Evolutionary conservation across 768 basidiomycete species (phyloP).

Genomic region (Russula ochroleuca): DNA sequence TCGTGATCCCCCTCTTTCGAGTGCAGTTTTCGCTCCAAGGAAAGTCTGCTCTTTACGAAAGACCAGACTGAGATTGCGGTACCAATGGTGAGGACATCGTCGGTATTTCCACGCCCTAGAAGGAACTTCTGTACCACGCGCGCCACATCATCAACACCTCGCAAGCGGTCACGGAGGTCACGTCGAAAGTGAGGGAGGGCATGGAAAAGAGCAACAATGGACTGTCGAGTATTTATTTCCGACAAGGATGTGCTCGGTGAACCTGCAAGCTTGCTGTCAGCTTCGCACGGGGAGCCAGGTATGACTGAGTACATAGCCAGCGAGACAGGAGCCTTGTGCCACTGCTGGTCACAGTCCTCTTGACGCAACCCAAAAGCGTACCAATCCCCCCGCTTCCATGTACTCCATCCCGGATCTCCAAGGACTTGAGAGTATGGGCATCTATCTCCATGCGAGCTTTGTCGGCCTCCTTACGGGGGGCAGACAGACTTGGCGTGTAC

Average conservation of each 20-base stretch:
- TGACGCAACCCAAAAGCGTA: slow-evolving; percentile 68
- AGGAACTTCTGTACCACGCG: slow-evolving; percentile 77
- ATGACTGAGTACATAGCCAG: slow-evolving; percentile 58
- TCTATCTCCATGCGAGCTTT: slow-evolving; percentile 81
- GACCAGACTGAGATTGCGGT: slow-evolving; percentile 59
- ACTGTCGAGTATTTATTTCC: slow-evolving; percentile 71
- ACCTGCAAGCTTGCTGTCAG: slow-evolving; percentile 42
- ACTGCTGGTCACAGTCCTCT: slow-evolving; percentile 71
- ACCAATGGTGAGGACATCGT: slow-evolving; percentile 62
- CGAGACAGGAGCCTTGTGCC: slow-evolving; percentile 71
- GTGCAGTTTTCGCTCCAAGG: slow-evolving; percentile 56
- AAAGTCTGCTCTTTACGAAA: slow-evolving; percentile 46
- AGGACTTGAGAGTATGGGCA: slow-evolving; percentile 80
- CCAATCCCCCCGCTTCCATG: slow-evolving; percentile 71
- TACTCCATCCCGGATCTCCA: slow-evolving; percentile 75
- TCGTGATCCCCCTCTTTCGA: slow-evolving; percentile 29
- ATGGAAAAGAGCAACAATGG: slow-evolving; percentile 70
- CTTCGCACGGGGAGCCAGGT: background rate
- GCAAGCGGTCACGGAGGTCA: slow-evolving; percentile 55
- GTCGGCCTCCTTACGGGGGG: slow-evolving; percentile 53
- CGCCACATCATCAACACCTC: slow-evolving; percentile 60
- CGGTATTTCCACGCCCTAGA: slow-evolving; percentile 59
- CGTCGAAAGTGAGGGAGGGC: slow-evolving; percentile 55
- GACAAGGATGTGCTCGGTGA: slow-evolving; percentile 74
- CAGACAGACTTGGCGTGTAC: slow-evolving; percentile 62